Conservation (phyloP, 2,329 filamentous ascomycete species). For the Monilinia fructicola region DNA sequence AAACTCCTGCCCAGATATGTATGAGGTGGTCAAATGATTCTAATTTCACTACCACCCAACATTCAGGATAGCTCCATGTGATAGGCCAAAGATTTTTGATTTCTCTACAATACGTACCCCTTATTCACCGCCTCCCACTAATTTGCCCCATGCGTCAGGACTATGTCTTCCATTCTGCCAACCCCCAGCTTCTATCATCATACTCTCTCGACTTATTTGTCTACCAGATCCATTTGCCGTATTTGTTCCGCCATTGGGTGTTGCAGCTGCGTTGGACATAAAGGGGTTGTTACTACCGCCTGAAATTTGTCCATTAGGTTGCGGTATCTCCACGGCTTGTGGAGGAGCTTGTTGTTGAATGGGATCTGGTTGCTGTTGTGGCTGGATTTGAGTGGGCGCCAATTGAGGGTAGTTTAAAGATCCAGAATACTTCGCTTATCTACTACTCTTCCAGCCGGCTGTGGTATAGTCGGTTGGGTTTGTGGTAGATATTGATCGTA, state of each 20-base stretch:
- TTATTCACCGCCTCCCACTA: constrained; percentile 31
- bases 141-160: constrained; percentile 76
- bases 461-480: constrained; percentile 43
- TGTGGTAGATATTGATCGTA: constrained; percentile 42
- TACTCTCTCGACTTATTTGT: constrained; percentile 67
- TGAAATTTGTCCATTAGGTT: constrained; percentile 25
- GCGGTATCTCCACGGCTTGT: constrained; percentile 16
- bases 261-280: constrained; percentile 28
- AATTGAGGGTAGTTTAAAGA: constrained; percentile 58
- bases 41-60: too few relatives aligned
- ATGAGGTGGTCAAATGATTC: too few relatives aligned
- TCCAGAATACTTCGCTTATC: constrained; percentile 76
- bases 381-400: constrained; percentile 32
- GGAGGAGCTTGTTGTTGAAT: constrained; percentile 28
- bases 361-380: constrained; percentile 28
- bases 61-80: not conserved
- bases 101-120: not conserved
- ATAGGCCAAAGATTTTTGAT: constrained; percentile 22
- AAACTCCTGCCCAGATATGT: too few relatives aligned
- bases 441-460: constrained; percentile 49
- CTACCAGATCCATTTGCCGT: constrained; percentile 38
- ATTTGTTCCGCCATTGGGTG: constrained; percentile 35
- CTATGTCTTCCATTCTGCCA: constrained; percentile 70
- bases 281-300: constrained; percentile 41
- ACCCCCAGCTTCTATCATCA: constrained; percentile 50